Evolutionary conservation across 2,329 filamentous ascomycete genomes (phyloP).

Genomic region (Tolypocladium inflatum): DNA sequence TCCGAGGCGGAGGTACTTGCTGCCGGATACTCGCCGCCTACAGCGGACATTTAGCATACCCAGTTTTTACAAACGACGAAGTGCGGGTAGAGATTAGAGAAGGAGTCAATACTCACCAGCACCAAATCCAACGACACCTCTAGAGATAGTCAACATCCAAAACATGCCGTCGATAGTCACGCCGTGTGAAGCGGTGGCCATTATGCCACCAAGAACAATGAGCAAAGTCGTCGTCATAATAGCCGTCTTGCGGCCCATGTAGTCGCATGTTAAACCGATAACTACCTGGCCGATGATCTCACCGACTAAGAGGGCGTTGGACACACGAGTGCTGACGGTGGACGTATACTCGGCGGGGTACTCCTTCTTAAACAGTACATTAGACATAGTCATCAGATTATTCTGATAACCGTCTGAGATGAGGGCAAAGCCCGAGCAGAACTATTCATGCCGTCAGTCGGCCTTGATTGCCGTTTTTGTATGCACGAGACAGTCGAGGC

Average conservation of each 20-base stretch:
- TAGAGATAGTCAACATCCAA: conserved; percentile 40
- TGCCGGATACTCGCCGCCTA: conserved; percentile 35
- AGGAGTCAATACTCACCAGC: conserved; percentile 12
- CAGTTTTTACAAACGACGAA: background rate
- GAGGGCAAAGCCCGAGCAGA: conserved; percentile 22
- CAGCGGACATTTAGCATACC: background rate
- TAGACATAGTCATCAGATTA: conserved; percentile 25
- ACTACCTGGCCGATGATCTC: conserved; percentile 31
- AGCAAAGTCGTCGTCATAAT: conserved; percentile 36
- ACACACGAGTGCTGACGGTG: conserved; percentile 28
- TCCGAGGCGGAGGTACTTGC: conserved; percentile 35
- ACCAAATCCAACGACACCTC: conserved; percentile 39
- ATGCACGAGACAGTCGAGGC: background rate
- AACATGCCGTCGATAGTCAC: conserved; percentile 37
- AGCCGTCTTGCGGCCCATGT: conserved; percentile 36
- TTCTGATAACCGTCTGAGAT: conserved; percentile 27
- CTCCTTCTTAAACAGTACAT: conserved; percentile 19
- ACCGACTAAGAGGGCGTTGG: conserved; percentile 30
- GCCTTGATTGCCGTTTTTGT: background rate
- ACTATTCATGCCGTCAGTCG: background rate
- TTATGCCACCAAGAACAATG: conserved; percentile 35
- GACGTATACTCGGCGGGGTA: conserved; percentile 25
- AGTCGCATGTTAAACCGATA: conserved; percentile 35
- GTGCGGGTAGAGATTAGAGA: background rate
- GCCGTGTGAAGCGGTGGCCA: conserved; percentile 35